Percentiles rank a stretch among this genome's conserved stretches.
These are phyloP conservation scores for Penicillium fimorum DNA, from an alignment of 495 filamentous ascomycete genomes.

Conservation along the genomic window DNA sequence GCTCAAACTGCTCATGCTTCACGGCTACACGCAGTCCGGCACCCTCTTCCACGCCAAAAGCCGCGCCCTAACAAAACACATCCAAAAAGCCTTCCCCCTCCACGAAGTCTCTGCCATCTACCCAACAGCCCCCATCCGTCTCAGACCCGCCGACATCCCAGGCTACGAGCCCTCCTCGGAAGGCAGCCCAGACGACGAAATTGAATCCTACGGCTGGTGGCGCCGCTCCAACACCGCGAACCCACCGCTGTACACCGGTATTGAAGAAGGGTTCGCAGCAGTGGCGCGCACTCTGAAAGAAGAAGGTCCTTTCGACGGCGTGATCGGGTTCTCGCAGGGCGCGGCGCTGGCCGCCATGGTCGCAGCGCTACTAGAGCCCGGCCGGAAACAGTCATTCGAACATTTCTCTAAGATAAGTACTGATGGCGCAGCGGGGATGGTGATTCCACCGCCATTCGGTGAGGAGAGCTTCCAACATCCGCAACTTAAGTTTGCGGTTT, in stretches of 20 bases:
- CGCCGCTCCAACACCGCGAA: conserved; percentile 51
- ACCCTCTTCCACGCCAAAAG: conserved; percentile 85
- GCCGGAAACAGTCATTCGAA: conserved; percentile 48
- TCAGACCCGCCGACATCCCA: conserved; percentile 69
- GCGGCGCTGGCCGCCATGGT: conserved; percentile 62
- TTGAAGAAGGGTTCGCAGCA: conserved; percentile 60
- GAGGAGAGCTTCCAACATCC: conserved; percentile 45
- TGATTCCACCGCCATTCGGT: conserved; percentile 52
- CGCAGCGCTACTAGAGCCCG: conserved; percentile 64
- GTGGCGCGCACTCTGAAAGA: conserved; percentile 58
- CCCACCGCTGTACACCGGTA: conserved; percentile 59
- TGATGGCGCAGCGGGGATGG: conserved; percentile 29
- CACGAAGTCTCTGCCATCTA: conserved; percentile 52
- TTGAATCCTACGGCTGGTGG: conserved; percentile 85
- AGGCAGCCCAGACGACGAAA: conserved; percentile 37
- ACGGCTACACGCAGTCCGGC: conserved; percentile 89
- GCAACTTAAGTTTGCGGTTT: conserved; percentile 72
- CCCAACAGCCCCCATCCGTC: conserved; percentile 54
- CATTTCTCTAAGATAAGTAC: conserved; percentile 27
- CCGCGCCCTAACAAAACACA: conserved; percentile 76
- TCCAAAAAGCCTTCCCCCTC: conserved; percentile 68
- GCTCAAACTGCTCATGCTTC: conserved; percentile 57
- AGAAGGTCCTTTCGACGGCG: conserved; percentile 67
- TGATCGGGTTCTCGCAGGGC: conserved; percentile 76
- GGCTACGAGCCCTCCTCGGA: conserved; percentile 51